Percentiles rank a stretch among this genome's conserved stretches.
These are phyloP conservation scores for Russula virescens DNA, from an alignment of 768 basidiomycete species.

Conservation along the genomic window DNA sequence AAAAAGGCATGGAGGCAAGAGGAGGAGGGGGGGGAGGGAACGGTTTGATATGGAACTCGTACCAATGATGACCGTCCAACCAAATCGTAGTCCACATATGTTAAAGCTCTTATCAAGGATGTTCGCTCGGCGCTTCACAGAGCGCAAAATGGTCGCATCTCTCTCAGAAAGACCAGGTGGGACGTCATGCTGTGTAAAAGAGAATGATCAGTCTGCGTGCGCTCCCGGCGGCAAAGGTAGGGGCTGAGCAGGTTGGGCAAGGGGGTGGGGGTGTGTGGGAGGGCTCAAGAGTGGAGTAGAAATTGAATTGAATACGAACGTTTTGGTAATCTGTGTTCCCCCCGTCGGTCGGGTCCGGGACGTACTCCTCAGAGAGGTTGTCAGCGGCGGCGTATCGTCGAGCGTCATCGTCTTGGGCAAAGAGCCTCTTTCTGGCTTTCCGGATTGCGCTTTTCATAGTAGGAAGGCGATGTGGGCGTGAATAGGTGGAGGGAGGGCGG, in stretches of 20 bases:
- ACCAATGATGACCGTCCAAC: slow-evolving; percentile 78
- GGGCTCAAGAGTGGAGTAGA: background rate
- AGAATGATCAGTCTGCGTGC: background rate
- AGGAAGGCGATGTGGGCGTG: background rate
- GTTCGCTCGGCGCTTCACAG: slow-evolving; percentile 72
- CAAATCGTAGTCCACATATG: slow-evolving; percentile 76
- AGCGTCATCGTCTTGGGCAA: slow-evolving; percentile 27
- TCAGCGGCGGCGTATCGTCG: slow-evolving; percentile 60
- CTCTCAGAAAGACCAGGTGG: slow-evolving; percentile 74
- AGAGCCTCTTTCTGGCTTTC: slow-evolving; percentile 53
- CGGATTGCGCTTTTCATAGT: slow-evolving; percentile 26
- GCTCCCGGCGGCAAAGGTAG: background rate
- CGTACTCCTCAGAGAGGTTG: slow-evolving; percentile 65
- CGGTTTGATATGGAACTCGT: background rate
- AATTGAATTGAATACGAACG: slow-evolving; percentile 35
- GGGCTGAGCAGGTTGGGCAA: background rate
- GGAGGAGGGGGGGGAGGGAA: too few species aligned
- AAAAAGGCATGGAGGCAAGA: background rate
- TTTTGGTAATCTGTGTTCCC: slow-evolving; percentile 39
- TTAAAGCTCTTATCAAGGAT: slow-evolving; percentile 84
- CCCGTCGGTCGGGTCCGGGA: slow-evolving; percentile 24
- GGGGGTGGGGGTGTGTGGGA: too few species aligned
- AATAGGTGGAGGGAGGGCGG: background rate
- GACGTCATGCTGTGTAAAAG: slow-evolving; percentile 45
- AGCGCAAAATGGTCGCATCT: slow-evolving; percentile 68